Base-by-base conservation (phyloP, 202 grass and related monocot genomes). In the Alloteropsis angusta region DNA sequence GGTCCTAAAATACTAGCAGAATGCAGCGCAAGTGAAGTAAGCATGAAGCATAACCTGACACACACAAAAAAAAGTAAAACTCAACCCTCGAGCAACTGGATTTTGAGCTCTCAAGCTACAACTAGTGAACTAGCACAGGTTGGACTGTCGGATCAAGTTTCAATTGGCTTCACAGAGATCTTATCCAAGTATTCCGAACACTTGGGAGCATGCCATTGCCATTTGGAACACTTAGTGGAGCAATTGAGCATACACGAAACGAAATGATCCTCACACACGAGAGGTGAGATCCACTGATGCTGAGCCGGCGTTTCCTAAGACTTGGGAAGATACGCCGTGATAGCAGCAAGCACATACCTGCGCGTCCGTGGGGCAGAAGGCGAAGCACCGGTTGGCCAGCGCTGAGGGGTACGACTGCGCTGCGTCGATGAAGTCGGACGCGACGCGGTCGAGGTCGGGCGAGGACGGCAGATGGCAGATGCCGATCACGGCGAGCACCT, bases 401-500 rank as follows among this genome's bases (percentile, higher is more conserved):
- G 96, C 76, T 1, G 87, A 90, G 0, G 86, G 75, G 65, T 99
- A 99, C 5, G 85, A 73, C 17, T 88, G 84, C 23, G 81, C 86
- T 0, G 88, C 84, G 56, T 83, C 62, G n/a, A 92, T 34, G 49
- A 99, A 99, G 49, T 99, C 92, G 0, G 87, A 79, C 17, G 86
- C 79, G 5, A 99, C 88, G 37, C 67, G 68, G 81, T 89, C 84
- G 49, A 98, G 87, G 72, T 93, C 84, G 30, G 80, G 80, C 19
- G 91, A 92, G 55, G 87, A 79, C 4, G 96, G 96, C 58, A 91
- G 86, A 72, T 99, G 92, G 67, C 87, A 95, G 83, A 99, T 88
- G 54, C 88, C 96, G 58, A 99, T 28, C 57, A 99, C 92, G 39
- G 92, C 92, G 72, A 99, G 92, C 56, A 99, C 91, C 88, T 99